A percentile compares a stretch with the other conserved stretches of the same genome.
phyloP scores from a whole-genome alignment of 345 rosid genomes.

The Euphorbia tirucalli region DNA sequence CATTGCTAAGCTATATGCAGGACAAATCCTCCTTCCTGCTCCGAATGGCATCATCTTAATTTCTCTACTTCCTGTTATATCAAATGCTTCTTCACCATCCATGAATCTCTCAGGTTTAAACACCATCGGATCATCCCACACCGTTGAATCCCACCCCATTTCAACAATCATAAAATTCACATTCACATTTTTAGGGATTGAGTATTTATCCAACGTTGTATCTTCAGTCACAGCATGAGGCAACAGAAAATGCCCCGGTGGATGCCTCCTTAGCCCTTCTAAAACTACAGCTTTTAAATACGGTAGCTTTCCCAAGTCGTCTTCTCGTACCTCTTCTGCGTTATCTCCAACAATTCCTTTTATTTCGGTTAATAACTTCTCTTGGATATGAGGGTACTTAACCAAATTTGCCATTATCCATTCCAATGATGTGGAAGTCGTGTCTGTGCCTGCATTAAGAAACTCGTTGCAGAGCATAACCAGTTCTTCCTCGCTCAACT shows the following conservation, averaged over 20 bases:
- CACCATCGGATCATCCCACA: conserved; percentile 25
- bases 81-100: background rate
- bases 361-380: background rate
- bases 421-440: too few relatives aligned
- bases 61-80: conserved; percentile 16
- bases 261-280: conserved; percentile 18
- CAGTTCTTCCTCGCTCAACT: background rate
- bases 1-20: conserved; percentile 14
- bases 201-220: background rate
- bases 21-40: conserved; percentile 20
- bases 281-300: conserved; percentile 23
- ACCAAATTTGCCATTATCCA: too few relatives aligned
- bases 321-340: conserved; percentile 12
- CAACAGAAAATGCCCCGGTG: conserved; percentile 13
- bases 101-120: conserved; percentile 26
- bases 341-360: background rate
- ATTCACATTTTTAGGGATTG: conserved; percentile 7
- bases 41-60: conserved; percentile 28
- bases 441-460: too few relatives aligned
- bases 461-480: background rate
- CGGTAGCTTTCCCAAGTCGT: conserved; percentile 7
- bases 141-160: conserved; percentile 16
- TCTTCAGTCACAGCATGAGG: conserved; percentile 17
- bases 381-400: too few relatives aligned
- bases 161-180: conserved; percentile 19